Percentiles rank a stretch among this genome's conserved stretches.
These are phyloP conservation scores for Neurospora discreta DNA, from an alignment of 495 filamentous ascomycete genomes.

Conservation along the genomic window DNA sequence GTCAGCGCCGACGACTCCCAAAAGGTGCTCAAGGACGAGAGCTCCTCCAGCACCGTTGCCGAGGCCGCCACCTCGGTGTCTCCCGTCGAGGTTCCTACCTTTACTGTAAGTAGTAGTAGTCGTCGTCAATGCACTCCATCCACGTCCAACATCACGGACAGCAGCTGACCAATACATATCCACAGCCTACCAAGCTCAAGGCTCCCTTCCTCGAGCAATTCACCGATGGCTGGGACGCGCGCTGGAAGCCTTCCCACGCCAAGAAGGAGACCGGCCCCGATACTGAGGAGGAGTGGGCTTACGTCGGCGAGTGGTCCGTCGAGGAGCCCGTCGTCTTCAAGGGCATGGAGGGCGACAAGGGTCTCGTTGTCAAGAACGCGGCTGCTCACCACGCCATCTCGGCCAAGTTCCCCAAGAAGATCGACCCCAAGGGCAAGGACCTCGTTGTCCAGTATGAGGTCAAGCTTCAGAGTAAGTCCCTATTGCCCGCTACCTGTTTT, in stretches of 20 bases:
- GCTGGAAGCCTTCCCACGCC: slow-evolving; percentile 90
- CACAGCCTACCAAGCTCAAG: slow-evolving; percentile 73
- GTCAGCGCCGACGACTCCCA: slow-evolving; percentile 63
- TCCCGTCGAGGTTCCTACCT: slow-evolving; percentile 56
- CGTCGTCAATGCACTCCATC: slow-evolving; percentile 10
- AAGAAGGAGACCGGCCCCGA: slow-evolving; percentile 79
- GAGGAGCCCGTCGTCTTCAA: slow-evolving; percentile 90
- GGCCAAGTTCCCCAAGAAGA: slow-evolving; percentile 92
- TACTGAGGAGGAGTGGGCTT: slow-evolving; percentile 92
- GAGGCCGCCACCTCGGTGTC: slow-evolving; percentile 47
- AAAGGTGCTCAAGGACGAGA: slow-evolving; percentile 39
- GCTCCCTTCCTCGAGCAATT: slow-evolving; percentile 98
- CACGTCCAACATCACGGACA: not conserved
- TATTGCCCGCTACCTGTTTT: not conserved
- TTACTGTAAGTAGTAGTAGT: slow-evolving; percentile 56
- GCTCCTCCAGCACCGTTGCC: slow-evolving; percentile 25
- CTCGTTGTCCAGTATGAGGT: slow-evolving; percentile 99
- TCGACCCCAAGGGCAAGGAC: slow-evolving; percentile 93
- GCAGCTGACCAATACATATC: slow-evolving; percentile 19
- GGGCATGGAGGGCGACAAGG: slow-evolving; percentile 92
- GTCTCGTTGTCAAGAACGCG: slow-evolving; percentile 85
- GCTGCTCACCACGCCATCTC: slow-evolving; percentile 99
- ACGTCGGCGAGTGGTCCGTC: slow-evolving; percentile 91
- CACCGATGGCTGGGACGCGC: slow-evolving; percentile 81
- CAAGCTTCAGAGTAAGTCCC: slow-evolving; percentile 84